A percentile compares a stretch with the other conserved stretches of the same genome.
Conservation (phyloP, 2,329 filamentous ascomycete genomes). For the Sporothrix luriei region DNA sequence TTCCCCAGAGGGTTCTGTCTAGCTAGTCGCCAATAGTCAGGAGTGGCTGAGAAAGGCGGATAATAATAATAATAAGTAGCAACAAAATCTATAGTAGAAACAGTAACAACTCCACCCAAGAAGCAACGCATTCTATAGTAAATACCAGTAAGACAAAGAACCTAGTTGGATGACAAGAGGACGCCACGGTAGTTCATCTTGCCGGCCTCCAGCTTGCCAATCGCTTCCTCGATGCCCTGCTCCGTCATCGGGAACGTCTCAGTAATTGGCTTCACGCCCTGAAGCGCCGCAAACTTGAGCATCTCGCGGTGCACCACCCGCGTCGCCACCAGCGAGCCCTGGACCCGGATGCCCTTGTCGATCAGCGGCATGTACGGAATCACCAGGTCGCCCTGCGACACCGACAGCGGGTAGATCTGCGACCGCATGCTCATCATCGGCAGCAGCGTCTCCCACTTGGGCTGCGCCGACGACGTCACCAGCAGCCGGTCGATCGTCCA, state of each 20-base stretch:
- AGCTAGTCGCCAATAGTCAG: no score
- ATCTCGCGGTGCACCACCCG: conserved; percentile 15
- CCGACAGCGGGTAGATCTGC: conserved; percentile 23
- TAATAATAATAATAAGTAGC: no score
- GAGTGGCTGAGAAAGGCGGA: no score
- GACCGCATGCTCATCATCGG: conserved; percentile 20
- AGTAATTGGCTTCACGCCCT: background rate
- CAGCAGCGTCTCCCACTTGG: conserved; percentile 12
- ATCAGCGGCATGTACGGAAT: conserved; percentile 13
- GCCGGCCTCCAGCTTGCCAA: conserved; percentile 21
- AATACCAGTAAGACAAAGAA: background rate
- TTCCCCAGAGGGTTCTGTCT: no score
- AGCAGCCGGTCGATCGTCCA: conserved; percentile 23
- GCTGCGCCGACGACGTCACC: conserved; percentile 21
- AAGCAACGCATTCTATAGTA: no score
- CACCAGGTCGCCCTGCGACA: conserved; percentile 5
- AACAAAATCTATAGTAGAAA: no score
- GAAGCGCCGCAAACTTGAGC: conserved; percentile 23
- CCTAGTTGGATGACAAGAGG: background rate
- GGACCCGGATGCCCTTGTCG: conserved; percentile 9
- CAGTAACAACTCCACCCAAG: no score
- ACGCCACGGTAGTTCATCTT: conserved; percentile 22
- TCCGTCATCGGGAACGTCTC: conserved; percentile 24
- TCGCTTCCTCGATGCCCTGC: conserved; percentile 4
- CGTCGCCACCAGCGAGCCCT: conserved; percentile 12